Base-by-base conservation (phyloP, 2,329 filamentous ascomycete genomes). In the Biscogniauxia marginata region DNA sequence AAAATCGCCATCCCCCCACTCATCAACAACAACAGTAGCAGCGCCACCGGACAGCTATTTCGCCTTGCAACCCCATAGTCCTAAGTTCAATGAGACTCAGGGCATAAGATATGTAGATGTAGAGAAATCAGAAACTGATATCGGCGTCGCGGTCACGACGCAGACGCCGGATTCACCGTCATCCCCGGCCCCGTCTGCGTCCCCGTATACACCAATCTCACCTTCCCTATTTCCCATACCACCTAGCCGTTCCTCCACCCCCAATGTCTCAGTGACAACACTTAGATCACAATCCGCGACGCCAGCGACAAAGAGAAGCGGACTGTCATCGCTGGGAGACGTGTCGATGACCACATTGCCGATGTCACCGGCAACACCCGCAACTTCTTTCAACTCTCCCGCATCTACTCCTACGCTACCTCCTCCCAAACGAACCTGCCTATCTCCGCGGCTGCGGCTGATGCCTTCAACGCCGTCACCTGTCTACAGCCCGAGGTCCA, bases 181-280 rank as follows among this genome's bases (percentile, higher is more conserved):
- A 9, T 23, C 48, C 16, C 49, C 48, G n/a, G 39, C 46, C 7
- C 39, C 39, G 3, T 53, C 50, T 13, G 49, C 52, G 19, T 19
- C 8, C 6, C 39, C 30, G 13, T 19, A 45, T 7, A 46, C 53
- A n/a, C 51, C 43, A 13, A 45, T 50, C 7, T 44, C 23, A n/a
- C 30, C 57, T 4, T 63, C 61, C 7, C 19, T 59, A 16, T 62
- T 62, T 24, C 61, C 61, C 24, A 19, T 60, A 7, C 61, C 59
- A 5, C 57, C 59, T n/a, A 39, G 30, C 30, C 30, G 30, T n/a
- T 39, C 30, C 13, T 39, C 30, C 9, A 39, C 30, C 30, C 5
- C 30, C 30, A 39, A 39, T 39, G 30, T n/a, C 13, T 39, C 30
- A 11, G n/a, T 39, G 1, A 11, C 30, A 11, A 39, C 30, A 9